Evolutionary conservation across 2,329 filamentous ascomycete genomes (phyloP).

Genomic region (Beauveria sp.): DNA sequence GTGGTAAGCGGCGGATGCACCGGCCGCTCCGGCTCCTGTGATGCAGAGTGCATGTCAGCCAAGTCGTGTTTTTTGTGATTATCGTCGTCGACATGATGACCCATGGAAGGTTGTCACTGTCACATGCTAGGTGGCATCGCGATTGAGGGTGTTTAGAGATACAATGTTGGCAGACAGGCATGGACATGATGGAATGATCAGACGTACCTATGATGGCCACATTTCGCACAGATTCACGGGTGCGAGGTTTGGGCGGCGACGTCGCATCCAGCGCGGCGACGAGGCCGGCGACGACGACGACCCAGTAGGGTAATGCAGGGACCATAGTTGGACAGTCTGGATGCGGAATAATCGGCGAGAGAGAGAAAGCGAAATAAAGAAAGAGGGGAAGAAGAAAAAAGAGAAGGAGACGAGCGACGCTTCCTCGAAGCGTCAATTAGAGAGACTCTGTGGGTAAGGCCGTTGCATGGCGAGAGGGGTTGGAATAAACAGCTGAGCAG

Average conservation of each 20-base stretch:
- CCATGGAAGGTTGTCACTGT: constrained; percentile 1
- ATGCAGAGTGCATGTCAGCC: neutral
- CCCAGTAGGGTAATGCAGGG: neutral
- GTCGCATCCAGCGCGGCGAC: constrained; percentile 12
- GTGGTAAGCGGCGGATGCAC: constrained; percentile 80
- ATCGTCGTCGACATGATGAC: neutral
- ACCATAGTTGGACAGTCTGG: neutral
- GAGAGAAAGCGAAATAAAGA: neutral
- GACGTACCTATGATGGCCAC: constrained; percentile 30
- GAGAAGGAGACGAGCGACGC: neutral
- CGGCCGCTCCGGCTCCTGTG: constrained; percentile 79
- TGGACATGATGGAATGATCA: neutral
- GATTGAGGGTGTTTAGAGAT: neutral
- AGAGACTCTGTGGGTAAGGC: neutral
- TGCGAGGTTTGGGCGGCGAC: neutral
- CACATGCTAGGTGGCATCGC: neutral
- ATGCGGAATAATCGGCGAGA: neutral
- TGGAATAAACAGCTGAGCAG: neutral
- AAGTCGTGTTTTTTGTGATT: neutral
- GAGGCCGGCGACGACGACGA: constrained; percentile 12
- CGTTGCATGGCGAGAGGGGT: neutral
- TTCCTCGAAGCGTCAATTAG: neutral
- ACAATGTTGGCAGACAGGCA: neutral
- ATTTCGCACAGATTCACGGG: constrained; percentile 21
- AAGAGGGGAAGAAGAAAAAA: neutral